Evolutionary conservation across 345 rosid species (phyloP).

Genomic region (Gossypium australe): DNA sequence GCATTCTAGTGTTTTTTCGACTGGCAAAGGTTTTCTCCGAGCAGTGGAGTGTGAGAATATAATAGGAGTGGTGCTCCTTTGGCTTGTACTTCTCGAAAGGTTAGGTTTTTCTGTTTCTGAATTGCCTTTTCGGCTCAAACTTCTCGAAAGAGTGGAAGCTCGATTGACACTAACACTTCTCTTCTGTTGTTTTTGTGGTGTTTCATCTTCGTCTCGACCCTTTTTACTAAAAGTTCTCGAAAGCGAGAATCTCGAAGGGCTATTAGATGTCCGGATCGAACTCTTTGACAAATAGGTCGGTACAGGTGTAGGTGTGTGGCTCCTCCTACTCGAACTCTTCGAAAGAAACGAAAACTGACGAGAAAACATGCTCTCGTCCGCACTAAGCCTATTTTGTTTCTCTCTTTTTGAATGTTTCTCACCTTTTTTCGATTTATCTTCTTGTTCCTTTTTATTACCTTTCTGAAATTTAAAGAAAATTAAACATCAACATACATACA

Average conservation of each 20-base stretch:
- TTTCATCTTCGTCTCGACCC: slow-evolving; percentile 9
- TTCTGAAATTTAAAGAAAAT: slow-evolving; percentile 12
- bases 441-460: slow-evolving; percentile 13
- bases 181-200: not conserved
- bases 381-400: slow-evolving; percentile 5
- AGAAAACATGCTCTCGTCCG: slow-evolving; percentile 46
- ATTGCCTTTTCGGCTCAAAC: not conserved
- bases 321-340: slow-evolving; percentile 30
- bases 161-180: not conserved
- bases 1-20: slow-evolving; percentile 65
- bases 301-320: slow-evolving; percentile 41
- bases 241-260: not conserved
- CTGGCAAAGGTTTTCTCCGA: slow-evolving; percentile 48
- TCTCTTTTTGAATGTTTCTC: slow-evolving; percentile 24
- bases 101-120: slow-evolving; percentile 6
- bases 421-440: slow-evolving; percentile 21
- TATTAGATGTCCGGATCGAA: slow-evolving; percentile 24
- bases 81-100: slow-evolving; percentile 37
- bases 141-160: slow-evolving; percentile 14
- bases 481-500: not conserved
- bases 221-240: slow-evolving; percentile 34
- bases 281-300: slow-evolving; percentile 32
- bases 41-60: slow-evolving; percentile 65
- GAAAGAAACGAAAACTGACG: slow-evolving; percentile 32
- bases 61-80: slow-evolving; percentile 46